A percentile compares a stretch with the other conserved stretches of the same genome.
These are phyloP conservation scores for Kodamaea derodonti DNA, from an alignment of 1,139 yeast genomes.

Conservation along the genomic window DNA sequence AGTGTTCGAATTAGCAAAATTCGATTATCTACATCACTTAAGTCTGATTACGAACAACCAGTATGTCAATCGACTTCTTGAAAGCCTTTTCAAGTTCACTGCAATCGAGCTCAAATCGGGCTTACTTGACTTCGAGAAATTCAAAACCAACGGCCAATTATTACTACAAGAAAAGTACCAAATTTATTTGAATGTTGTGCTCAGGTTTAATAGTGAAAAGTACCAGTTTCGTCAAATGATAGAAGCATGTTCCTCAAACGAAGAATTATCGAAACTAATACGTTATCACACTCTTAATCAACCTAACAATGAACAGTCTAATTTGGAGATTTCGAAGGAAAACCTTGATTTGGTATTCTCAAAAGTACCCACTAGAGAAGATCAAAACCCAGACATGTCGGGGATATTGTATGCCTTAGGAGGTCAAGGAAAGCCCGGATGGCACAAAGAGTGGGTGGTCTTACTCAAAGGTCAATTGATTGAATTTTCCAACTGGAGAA, in stretches of 20 bases:
- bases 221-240: slow-evolving; percentile 42
- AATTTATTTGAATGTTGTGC: slow-evolving; percentile 32
- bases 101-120: slow-evolving; percentile 13
- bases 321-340: slow-evolving; percentile 21
- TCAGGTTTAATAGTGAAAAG: slow-evolving; percentile 42
- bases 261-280: slow-evolving; percentile 36
- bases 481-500: slow-evolving; percentile 83
- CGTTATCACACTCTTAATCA: slow-evolving; percentile 26
- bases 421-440: slow-evolving; percentile 72
- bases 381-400: slow-evolving; percentile 32
- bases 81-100: slow-evolving; percentile 36
- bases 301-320: slow-evolving; percentile 3
- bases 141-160: slow-evolving; percentile 19
- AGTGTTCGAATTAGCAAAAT: slow-evolving; percentile 62
- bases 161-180: slow-evolving; percentile 27
- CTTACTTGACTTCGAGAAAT: slow-evolving; percentile 18
- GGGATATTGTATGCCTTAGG: slow-evolving; percentile 68
- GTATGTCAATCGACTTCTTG: slow-evolving; percentile 39
- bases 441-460: slow-evolving; percentile 93
- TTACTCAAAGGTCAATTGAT: slow-evolving; percentile 61
- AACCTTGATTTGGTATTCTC: slow-evolving; percentile 32
- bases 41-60: slow-evolving; percentile 56
- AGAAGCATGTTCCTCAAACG: slow-evolving; percentile 39
- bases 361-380: slow-evolving; percentile 8
- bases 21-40: slow-evolving; percentile 66